A percentile compares a stretch with the other conserved stretches of the same genome.
These are phyloP conservation scores for Phytophthora hibernalis DNA, from an alignment of 352 stramenopile species.

Conservation along the genomic window DNA sequence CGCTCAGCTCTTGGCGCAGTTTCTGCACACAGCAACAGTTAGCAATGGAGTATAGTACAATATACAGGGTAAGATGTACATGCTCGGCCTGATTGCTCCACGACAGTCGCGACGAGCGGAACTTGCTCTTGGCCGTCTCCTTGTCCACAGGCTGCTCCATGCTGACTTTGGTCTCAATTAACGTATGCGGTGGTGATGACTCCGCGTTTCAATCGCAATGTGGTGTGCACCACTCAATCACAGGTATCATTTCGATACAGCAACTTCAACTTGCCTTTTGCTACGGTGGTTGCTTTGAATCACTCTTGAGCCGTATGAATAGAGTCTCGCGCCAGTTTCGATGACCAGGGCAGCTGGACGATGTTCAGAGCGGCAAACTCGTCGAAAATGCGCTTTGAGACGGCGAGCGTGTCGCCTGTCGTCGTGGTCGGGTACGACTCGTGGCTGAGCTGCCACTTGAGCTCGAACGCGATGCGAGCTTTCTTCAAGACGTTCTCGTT, in stretches of 20 bases:
- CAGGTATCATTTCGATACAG: conserved; percentile 15
- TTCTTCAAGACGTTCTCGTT: conserved; percentile 53
- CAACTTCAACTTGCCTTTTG: conserved; percentile 16
- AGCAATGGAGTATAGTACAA: too few species aligned
- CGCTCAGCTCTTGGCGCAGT: conserved; percentile 82
- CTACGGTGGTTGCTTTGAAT: conserved; percentile 4
- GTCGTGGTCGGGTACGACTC: conserved; percentile 58
- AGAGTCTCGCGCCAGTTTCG: not conserved
- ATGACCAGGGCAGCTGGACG: conserved; percentile 15
- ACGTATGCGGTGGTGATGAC: conserved; percentile 5
- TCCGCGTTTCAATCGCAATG: conserved; percentile 18
- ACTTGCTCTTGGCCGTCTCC: conserved; percentile 75
- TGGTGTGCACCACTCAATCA: conserved; percentile 13
- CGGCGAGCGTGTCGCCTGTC: conserved; percentile 52
- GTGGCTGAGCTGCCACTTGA: conserved; percentile 76
- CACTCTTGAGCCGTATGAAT: conserved; percentile 1
- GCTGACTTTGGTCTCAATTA: conserved; percentile 3
- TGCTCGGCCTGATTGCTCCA: conserved; percentile 89
- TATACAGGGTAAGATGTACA: conserved; percentile 51
- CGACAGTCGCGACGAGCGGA: conserved; percentile 77
- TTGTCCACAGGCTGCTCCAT: conserved; percentile 71
- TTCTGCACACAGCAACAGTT: conserved; percentile 44
- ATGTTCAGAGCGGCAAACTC: conserved; percentile 46
- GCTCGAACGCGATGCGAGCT: conserved; percentile 68
- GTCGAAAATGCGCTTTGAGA: conserved; percentile 64